These are phyloP conservation scores for Amanita exitialis DNA, from an alignment of 768 basidiomycete genomes.

Conservation along the genomic window DNA sequence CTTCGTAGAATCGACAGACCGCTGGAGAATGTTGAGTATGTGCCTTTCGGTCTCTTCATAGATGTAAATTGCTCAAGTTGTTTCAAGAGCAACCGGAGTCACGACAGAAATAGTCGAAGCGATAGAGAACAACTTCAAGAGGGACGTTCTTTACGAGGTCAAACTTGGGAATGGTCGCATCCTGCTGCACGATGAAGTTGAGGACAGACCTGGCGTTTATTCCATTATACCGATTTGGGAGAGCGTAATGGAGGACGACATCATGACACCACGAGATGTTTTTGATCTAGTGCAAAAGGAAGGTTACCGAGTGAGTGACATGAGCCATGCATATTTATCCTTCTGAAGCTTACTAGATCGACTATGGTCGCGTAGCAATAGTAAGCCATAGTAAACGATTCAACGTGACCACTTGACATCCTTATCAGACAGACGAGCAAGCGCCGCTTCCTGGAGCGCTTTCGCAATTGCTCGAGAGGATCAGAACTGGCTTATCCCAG, in stretches of 20 bases:
- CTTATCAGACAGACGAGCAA: conserved; percentile 83
- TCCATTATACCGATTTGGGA: conserved; percentile 95
- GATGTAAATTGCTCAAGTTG: background rate
- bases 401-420: conserved; percentile 5
- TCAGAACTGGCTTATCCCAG: conserved; percentile 44
- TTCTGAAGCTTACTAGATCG: conserved; percentile 37
- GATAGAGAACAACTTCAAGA: conserved; percentile 85
- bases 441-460: conserved; percentile 88
- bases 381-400: conserved; percentile 33
- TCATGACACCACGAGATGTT: conserved; percentile 81
- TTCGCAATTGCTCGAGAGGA: conserved; percentile 65
- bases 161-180: conserved; percentile 63
- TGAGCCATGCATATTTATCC: background rate
- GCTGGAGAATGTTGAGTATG: conserved; percentile 90
- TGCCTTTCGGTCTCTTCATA: background rate
- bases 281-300: conserved; percentile 67
- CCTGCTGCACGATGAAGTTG: conserved; percentile 91
- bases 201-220: conserved; percentile 85
- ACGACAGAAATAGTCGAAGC: conserved; percentile 83
- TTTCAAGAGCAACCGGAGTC: conserved; percentile 81
- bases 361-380: conserved; percentile 85
- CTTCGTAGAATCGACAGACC: conserved; percentile 81
- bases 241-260: conserved; percentile 66
- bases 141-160: conserved; percentile 81
- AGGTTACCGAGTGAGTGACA: conserved; percentile 54